Base-by-base conservation (phyloP, 2,329 filamentous ascomycete genomes). In the Neonectria punicea region DNA sequence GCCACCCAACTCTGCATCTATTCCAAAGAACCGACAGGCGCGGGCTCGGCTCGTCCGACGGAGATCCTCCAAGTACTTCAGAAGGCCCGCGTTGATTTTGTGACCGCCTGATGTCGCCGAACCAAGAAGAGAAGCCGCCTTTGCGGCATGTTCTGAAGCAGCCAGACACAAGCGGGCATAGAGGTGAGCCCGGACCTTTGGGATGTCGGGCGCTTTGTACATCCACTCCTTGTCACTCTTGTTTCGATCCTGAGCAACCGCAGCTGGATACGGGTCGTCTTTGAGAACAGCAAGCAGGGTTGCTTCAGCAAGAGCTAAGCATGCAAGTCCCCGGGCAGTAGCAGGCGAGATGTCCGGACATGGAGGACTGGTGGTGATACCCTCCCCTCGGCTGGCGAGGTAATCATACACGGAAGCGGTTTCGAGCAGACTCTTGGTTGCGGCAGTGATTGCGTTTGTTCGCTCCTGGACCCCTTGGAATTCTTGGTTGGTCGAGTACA, bases 171-270 rank as follows among this genome's bases (percentile, higher is more conserved):
- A 83, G 1, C 95, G 86, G 2, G 94, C 94, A 75, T 97, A 97
- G 2, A 99, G 84, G 74, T 97, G 90, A 9, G 93, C 93, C 51
- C 95, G 90, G 18, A 97, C 94, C 76, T 95, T 94, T 32, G 94
- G 92, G 53, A 98, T 93, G 55, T 93, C 89, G 1, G 95, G 93
- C 0, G 93, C 88, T 73, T 92, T 93, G 78, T 96, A 97, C 94
- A 98, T 98, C 95, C 95, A 99, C 70, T 98, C 95, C 66, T 88
- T 93, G 78, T 94, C 93, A 70, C 91, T 89, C 58, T 90, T 88
- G 75, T 97, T 97, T 53, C 94, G 87, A 61, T 91, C 89, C 73
- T 97, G 93, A 1, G 93, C 89, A 2, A 97, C 91, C 7, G 90
- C 87, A 2, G 92, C 90, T 1, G 95, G 92, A 75, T 98, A 98